Percentiles rank a stretch among this genome's conserved stretches.
phyloP scores from a whole-genome alignment of 2,329 filamentous ascomycete species.

The Thelonectria blattea region DNA sequence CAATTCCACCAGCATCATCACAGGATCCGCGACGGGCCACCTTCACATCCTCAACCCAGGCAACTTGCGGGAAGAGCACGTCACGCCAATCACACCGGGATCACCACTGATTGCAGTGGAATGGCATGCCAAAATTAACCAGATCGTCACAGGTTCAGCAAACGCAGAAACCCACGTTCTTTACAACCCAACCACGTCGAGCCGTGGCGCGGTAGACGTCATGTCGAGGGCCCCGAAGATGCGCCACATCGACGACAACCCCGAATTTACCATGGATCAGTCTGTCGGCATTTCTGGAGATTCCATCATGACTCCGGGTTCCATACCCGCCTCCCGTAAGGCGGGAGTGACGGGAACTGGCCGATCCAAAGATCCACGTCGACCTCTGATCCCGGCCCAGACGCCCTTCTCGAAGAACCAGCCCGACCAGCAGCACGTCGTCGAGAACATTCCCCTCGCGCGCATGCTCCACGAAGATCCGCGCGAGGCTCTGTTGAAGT shows the following conservation, averaged over 20 bases:
- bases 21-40: slow-evolving; percentile 83
- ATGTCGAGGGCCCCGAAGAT: slow-evolving; percentile 95
- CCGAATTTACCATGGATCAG: slow-evolving; percentile 83
- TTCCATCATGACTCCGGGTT: slow-evolving; percentile 74
- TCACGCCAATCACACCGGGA: slow-evolving; percentile 87
- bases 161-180: slow-evolving; percentile 90
- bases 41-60: slow-evolving; percentile 94
- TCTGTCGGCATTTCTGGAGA: slow-evolving; percentile 83
- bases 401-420: slow-evolving; percentile 92
- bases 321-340: slow-evolving; percentile 56
- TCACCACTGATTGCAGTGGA: slow-evolving; percentile 82
- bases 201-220: slow-evolving; percentile 81
- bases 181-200: slow-evolving; percentile 86
- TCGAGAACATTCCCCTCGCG: slow-evolving; percentile 85
- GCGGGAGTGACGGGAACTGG: slow-evolving; percentile 81
- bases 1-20: slow-evolving; percentile 82
- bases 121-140: slow-evolving; percentile 95
- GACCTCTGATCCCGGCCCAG: slow-evolving; percentile 82
- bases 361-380: slow-evolving; percentile 75
- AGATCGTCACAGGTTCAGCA: slow-evolving; percentile 92
- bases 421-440: slow-evolving; percentile 88
- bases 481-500: slow-evolving; percentile 90
- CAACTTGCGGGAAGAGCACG: slow-evolving; percentile 81
- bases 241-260: slow-evolving; percentile 93
- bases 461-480: slow-evolving; percentile 97